phyloP scores from a whole-genome alignment of 1,284 basidiomycete genomes.

The Pyrrhoderma noxium region DNA sequence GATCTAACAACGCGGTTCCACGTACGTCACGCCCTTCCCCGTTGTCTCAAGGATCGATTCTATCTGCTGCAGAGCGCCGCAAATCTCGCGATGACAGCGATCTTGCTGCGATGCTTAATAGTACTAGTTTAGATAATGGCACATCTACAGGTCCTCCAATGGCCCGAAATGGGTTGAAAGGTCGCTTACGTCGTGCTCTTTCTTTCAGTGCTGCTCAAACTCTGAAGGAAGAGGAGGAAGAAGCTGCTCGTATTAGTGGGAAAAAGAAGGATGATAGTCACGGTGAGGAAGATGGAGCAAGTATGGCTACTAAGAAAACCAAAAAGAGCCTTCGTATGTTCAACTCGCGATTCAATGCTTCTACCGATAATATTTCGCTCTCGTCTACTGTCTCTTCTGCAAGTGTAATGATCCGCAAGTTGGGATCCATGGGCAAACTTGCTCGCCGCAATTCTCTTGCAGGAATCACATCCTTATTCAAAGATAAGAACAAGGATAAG shows the following conservation, averaged over 20 bases:
- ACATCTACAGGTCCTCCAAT: constrained; percentile 29
- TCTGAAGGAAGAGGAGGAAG: constrained; percentile 54
- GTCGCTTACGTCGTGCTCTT: constrained; percentile 66
- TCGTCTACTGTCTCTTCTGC: constrained; percentile 95
- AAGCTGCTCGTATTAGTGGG: constrained; percentile 26
- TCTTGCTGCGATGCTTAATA: constrained; percentile 46
- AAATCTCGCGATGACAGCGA: constrained; percentile 75
- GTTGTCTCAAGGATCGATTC: constrained; percentile 50
- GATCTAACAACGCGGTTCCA: constrained; percentile 32
- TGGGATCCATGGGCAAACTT: constrained; percentile 90
- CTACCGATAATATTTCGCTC: constrained; percentile 95
- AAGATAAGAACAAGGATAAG: constrained; percentile 77
- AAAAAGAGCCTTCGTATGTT: constrained; percentile 76
- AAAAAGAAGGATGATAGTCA: constrained; percentile 23
- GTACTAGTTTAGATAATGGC: constrained; percentile 33
- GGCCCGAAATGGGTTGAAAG: constrained; percentile 65
- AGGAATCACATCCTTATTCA: constrained; percentile 91
- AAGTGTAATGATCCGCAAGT: constrained; percentile 95
- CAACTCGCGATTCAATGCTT: constrained; percentile 87
- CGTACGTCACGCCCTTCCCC: constrained; percentile 68
- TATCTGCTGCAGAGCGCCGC: constrained; percentile 47
- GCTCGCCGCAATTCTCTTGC: constrained; percentile 85
- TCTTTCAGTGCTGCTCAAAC: constrained; percentile 55
- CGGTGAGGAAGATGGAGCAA: constrained; percentile 26
- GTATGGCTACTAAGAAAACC: constrained; percentile 48